phyloP scores from a whole-genome alignment of 2,329 filamentous ascomycete species.

The Lasiodiplodia hormozganensis region DNA sequence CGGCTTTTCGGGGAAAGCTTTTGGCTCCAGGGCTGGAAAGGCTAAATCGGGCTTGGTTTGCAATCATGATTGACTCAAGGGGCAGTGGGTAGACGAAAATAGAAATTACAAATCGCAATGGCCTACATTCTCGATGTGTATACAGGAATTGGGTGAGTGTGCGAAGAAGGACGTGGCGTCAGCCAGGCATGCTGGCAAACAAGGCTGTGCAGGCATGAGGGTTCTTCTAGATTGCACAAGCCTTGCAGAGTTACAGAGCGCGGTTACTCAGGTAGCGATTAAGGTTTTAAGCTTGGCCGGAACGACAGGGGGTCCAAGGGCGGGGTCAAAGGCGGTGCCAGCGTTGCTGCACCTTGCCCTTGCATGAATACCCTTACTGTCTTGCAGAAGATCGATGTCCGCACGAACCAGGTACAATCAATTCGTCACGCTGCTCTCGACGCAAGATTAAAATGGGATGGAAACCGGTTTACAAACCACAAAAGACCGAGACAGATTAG shows the following conservation, averaged over 20 bases:
- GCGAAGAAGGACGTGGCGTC: background rate
- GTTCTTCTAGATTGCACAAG: background rate
- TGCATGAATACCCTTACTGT: constrained; percentile 10
- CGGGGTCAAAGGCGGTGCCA: background rate
- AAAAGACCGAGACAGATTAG: background rate
- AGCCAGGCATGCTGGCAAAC: background rate
- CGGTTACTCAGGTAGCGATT: background rate
- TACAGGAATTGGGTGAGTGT: background rate
- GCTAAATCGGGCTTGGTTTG: background rate
- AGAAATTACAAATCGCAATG: no score
- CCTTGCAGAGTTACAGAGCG: background rate
- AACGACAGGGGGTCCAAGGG: background rate
- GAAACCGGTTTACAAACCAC: background rate
- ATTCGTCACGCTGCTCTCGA: background rate
- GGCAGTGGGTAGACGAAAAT: background rate
- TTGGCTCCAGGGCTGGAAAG: background rate
- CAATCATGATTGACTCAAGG: background rate
- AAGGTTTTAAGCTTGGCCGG: constrained; percentile 20
- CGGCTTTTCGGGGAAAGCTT: no score
- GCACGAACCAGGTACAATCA: constrained; percentile 9
- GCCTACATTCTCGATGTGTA: background rate
- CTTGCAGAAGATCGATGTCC: background rate
- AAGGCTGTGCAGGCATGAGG: background rate
- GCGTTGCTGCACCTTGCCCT: constrained; percentile 5
- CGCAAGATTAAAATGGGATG: background rate